These are phyloP conservation scores for Hygrophorus russula DNA, from an alignment of 768 basidiomycete species.

Conservation along the genomic window DNA sequence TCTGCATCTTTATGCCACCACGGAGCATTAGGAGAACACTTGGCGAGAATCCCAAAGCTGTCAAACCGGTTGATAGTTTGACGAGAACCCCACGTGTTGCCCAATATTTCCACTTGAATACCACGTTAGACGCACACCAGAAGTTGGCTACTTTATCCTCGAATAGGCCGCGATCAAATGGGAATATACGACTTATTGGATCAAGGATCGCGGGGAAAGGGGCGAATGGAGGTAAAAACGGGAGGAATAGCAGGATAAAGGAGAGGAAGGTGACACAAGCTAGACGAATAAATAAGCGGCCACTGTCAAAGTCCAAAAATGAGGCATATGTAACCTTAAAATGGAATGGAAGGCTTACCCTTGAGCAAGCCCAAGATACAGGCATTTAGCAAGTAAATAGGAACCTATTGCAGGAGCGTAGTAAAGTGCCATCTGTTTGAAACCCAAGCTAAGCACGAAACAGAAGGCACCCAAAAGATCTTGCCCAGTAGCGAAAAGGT, in stretches of 20 bases:
- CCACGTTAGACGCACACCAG: conserved; percentile 89
- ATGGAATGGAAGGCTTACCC: conserved; percentile 53
- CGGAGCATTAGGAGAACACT: conserved; percentile 34
- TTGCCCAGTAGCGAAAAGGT: conserved; percentile 53
- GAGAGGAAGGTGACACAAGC: conserved; percentile 48
- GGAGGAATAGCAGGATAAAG: conserved; percentile 63
- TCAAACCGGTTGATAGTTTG: conserved; percentile 54
- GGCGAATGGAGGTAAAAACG: conserved; percentile 67
- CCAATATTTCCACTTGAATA: conserved; percentile 73
- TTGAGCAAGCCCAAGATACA: conserved; percentile 57
- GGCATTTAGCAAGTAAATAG: conserved; percentile 82
- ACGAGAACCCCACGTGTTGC: conserved; percentile 38
- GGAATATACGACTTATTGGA: conserved; percentile 77
- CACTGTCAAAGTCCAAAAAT: conserved; percentile 13
- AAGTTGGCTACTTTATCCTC: conserved; percentile 97
- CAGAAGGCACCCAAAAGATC: conserved; percentile 69
- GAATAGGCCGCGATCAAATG: conserved; percentile 82
- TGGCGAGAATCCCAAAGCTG: conserved; percentile 62
- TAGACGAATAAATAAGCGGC: conserved; percentile 54
- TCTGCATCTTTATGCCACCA: conserved; percentile 20
- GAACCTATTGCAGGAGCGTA: conserved; percentile 89
- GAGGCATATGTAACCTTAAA: not conserved
- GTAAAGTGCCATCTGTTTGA: conserved; percentile 96
- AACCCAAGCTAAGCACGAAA: conserved; percentile 79
- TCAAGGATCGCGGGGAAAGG: conserved; percentile 38